These are phyloP conservation scores for Chlamydomonas schloesseri DNA, from an alignment of 139 green algal species.

Conservation along the genomic window DNA sequence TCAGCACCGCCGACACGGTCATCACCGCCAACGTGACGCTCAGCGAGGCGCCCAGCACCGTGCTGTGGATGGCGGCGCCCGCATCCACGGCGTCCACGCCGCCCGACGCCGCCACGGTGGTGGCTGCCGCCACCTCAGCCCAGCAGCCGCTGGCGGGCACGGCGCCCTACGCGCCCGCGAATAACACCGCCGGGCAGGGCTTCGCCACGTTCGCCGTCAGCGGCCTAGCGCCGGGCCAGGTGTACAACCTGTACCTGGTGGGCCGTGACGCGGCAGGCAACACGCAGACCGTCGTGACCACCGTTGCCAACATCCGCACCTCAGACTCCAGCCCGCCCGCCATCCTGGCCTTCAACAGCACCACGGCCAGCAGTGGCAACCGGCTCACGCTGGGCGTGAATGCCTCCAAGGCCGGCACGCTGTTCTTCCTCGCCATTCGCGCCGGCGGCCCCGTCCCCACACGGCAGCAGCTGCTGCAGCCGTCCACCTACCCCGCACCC, in stretches of 20 bases:
- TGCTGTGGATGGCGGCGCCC: no score
- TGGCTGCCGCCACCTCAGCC: background rate
- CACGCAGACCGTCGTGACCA: constrained; percentile 32
- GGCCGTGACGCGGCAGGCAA: constrained; percentile 37
- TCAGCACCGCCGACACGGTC: constrained; percentile 25
- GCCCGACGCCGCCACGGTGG: background rate
- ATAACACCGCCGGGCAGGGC: background rate
- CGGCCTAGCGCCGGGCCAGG: background rate
- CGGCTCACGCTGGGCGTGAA: constrained; percentile 33
- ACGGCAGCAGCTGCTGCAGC: constrained; percentile 28
- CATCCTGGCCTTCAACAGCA: constrained; percentile 20
- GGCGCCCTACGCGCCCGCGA: background rate
- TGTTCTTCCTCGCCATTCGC: constrained; percentile 28
- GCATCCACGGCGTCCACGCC: background rate
- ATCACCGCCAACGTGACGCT: constrained; percentile 41
- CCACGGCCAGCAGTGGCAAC: constrained; percentile 31
- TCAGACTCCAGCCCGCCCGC: constrained; percentile 42
- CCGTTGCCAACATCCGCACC: constrained; percentile 37
- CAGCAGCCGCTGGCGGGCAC: background rate
- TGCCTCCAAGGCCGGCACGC: constrained; percentile 39
- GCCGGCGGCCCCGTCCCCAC: constrained; percentile 22
- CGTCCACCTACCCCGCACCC: background rate
- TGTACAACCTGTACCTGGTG: constrained; percentile 49
- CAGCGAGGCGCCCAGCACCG: constrained; percentile 34
- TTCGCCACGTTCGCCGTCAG: background rate